phyloP scores from a whole-genome alignment of 2,329 filamentous ascomycete genomes.

The Monosporascus sp. region DNA sequence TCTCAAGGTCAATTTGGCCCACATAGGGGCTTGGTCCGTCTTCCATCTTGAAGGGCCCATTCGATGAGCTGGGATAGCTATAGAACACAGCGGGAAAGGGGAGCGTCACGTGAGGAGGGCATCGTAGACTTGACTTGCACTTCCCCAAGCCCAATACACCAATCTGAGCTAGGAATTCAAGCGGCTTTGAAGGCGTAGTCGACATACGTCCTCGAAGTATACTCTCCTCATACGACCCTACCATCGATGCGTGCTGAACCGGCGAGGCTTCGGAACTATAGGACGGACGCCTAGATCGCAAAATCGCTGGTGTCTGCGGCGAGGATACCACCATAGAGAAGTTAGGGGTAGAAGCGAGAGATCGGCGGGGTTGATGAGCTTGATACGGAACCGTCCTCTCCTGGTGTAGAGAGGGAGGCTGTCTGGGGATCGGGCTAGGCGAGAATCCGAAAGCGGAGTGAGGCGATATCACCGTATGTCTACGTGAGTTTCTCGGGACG shows the following conservation, averaged over 20 bases:
- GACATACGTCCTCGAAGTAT: conserved; percentile 96
- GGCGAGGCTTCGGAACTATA: conserved; percentile 70
- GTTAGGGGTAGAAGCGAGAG: conserved; percentile 58
- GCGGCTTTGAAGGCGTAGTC: conserved; percentile 83
- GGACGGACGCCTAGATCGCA: conserved; percentile 62
- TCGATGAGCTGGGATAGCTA: conserved; percentile 70
- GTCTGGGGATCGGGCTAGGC: conserved; percentile 24
- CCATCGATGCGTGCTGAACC: conserved; percentile 87
- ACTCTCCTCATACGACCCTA: conserved; percentile 96
- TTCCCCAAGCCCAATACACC: conserved; percentile 86
- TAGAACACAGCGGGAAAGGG: conserved; percentile 96
- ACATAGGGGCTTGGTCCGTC: conserved; percentile 96
- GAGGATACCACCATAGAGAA: conserved; percentile 35
- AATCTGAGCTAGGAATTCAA: conserved; percentile 92
- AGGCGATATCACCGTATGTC: conserved; percentile 69
- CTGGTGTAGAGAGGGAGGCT: conserved; percentile 44
- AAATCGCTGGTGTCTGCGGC: conserved; percentile 45
- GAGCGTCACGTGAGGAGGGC: conserved; percentile 84
- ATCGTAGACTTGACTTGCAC: conserved; percentile 79
- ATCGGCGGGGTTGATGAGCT: conserved; percentile 73
- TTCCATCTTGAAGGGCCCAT: conserved; percentile 59
- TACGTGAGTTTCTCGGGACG: conserved; percentile 41
- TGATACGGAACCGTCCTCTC: conserved; percentile 64
- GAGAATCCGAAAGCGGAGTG: conserved; percentile 40
- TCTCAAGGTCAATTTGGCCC: conserved; percentile 85